phyloP scores from a whole-genome alignment of 495 filamentous ascomycete species.

The Thozetella sp. region DNA sequence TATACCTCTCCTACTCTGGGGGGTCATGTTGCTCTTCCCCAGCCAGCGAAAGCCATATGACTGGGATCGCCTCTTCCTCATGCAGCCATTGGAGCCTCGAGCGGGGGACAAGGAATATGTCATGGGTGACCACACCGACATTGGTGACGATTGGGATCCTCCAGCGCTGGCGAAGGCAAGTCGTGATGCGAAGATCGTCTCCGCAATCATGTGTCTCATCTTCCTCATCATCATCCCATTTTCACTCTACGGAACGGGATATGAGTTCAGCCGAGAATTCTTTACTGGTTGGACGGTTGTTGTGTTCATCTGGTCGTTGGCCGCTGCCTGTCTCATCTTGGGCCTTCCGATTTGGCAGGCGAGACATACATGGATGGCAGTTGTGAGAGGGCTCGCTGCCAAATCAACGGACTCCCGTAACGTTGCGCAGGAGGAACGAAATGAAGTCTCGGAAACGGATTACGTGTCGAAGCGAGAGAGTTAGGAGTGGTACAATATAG shows the following conservation, averaged over 20 bases:
- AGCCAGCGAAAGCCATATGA: background rate
- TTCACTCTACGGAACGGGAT: background rate
- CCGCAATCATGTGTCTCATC: background rate
- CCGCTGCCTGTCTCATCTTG: background rate
- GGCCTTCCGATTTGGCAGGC: background rate
- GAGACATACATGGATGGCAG: background rate
- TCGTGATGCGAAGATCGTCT: background rate
- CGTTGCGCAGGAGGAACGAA: no score
- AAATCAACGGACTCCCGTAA: no score
- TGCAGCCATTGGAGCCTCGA: background rate
- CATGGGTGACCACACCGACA: background rate
- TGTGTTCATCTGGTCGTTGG: background rate
- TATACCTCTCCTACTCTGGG: constrained; percentile 65
- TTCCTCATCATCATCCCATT: background rate
- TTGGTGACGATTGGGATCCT: background rate
- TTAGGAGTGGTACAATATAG: no score
- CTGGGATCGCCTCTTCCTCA: background rate
- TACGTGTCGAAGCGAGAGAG: no score
- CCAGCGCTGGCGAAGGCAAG: background rate
- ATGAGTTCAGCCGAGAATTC: background rate
- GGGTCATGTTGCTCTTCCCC: background rate
- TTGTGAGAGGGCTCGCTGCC: background rate
- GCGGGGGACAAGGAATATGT: background rate
- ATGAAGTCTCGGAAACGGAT: no score
- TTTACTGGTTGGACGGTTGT: background rate